These are phyloP conservation scores for Thuidium tamariscinum DNA, from an alignment of 225 moss, liverwort and hornwort species.

Conservation along the genomic window DNA sequence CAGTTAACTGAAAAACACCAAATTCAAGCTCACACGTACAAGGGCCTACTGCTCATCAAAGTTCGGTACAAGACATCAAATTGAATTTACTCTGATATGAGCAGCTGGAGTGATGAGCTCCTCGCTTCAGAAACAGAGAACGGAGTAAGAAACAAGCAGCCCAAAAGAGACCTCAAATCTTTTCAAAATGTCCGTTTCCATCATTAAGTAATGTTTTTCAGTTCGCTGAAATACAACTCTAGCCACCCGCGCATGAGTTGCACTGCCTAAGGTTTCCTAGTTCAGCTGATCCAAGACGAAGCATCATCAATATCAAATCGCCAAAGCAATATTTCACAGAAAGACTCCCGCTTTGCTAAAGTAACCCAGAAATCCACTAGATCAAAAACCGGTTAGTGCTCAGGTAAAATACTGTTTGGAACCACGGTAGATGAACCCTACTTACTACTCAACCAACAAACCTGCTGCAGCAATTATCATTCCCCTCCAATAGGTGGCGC, in stretches of 20 bases:
- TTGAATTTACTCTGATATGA: not conserved
- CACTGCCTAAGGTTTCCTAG: not conserved
- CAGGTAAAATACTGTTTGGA: conserved; percentile 13
- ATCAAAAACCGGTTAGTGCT: conserved; percentile 35
- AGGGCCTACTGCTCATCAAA: not conserved
- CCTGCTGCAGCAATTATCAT: conserved; percentile 23
- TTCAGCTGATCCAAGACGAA: conserved; percentile 13
- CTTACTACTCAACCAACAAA: conserved; percentile 20
- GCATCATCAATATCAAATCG: conserved; percentile 15
- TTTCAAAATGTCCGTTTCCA: conserved; percentile 7
- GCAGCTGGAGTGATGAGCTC: not conserved
- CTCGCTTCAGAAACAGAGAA: not conserved
- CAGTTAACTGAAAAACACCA: not conserved
- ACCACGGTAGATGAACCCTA: not conserved
- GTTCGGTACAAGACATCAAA: not conserved
- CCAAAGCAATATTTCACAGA: conserved; percentile 18
- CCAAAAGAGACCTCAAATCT: not conserved
- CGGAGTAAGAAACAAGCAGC: not conserved
- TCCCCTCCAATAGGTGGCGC: conserved; percentile 21
- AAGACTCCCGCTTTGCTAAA: conserved; percentile 13
- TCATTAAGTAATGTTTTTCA: conserved; percentile 7
- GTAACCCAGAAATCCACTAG: conserved; percentile 18
- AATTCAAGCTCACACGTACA: not conserved
- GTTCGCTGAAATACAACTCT: conserved; percentile 15
- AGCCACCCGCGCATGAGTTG: conserved; percentile 10